Conservation (phyloP, 768 basidiomycete species). For the Neoboletus magnificus region DNA sequence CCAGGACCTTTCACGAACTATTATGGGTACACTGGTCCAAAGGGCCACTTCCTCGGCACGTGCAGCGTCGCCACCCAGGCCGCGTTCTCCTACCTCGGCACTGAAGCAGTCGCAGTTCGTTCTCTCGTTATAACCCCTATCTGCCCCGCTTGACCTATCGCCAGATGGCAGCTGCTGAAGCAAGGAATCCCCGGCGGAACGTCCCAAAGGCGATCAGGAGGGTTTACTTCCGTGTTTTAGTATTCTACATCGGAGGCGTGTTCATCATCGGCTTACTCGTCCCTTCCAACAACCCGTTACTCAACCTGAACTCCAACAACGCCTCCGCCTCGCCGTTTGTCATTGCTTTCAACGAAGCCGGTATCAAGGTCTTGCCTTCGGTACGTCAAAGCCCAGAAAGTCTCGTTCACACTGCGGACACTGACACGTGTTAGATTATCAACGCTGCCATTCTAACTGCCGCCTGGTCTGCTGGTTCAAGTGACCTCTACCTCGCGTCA, state of each 20-base stretch:
- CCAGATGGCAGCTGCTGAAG: constrained; percentile 45
- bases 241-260: constrained; percentile 39
- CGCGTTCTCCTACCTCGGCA: constrained; percentile 58
- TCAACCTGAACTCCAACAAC: constrained; percentile 36
- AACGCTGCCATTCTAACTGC: constrained; percentile 44
- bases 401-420: too few relatives aligned
- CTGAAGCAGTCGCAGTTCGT: constrained; percentile 47
- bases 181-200: constrained; percentile 47
- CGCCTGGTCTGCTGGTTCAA: constrained; percentile 42
- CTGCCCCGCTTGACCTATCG: neutral
- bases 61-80: constrained; percentile 58
- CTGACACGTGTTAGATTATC: constrained; percentile 21
- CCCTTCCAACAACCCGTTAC: constrained; percentile 42
- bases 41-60: constrained; percentile 49
- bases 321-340: constrained; percentile 55
- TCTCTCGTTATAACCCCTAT: neutral
- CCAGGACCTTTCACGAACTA: constrained; percentile 58
- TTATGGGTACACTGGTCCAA: constrained; percentile 37
- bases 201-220: constrained; percentile 38
- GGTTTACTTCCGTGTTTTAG: constrained; percentile 45
- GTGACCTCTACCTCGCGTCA: constrained; percentile 39
- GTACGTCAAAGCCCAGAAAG: constrained; percentile 21
- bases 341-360: constrained; percentile 53
- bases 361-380: constrained; percentile 56
- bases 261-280: constrained; percentile 50